Percentiles rank a stretch among this genome's conserved stretches.
phyloP scores from a whole-genome alignment of 345 rosid species.

The Moricandia moricandioides region DNA sequence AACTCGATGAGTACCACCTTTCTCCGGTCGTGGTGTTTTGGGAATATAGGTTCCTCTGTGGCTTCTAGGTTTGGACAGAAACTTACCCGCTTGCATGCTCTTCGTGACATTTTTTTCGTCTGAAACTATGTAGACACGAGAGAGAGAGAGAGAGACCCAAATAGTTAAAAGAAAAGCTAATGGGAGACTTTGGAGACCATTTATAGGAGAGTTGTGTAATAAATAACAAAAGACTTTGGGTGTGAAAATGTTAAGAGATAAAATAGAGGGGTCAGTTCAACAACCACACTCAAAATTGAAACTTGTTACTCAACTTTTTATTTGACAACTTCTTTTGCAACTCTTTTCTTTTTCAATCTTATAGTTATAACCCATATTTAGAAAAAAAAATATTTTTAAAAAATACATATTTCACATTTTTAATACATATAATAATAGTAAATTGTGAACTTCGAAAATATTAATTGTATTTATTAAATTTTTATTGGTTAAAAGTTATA shows the following conservation, averaged over 20 bases:
- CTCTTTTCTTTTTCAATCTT: neutral
- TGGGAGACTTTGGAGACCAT: conserved; percentile 38
- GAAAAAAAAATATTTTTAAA: no score
- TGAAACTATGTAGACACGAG: conserved; percentile 16
- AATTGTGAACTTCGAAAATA: no score
- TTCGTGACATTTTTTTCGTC: conserved; percentile 51
- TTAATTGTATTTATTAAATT: no score
- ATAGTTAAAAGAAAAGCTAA: conserved; percentile 12
- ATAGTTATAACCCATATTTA: no score
- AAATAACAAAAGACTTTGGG: conserved; percentile 7
- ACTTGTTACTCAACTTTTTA: neutral
- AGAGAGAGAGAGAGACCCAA: conserved; percentile 26
- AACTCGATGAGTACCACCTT: conserved; percentile 46
- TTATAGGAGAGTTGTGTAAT: conserved; percentile 32
- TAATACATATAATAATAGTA: no score
- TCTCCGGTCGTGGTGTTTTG: conserved; percentile 41
- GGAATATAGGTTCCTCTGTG: conserved; percentile 44
- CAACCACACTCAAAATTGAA: conserved; percentile 17
- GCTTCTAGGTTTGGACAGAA: conserved; percentile 56
- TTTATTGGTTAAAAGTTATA: no score
- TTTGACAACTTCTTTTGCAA: neutral
- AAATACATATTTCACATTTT: no score
- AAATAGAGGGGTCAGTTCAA: conserved; percentile 24
- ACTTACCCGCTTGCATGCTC: conserved; percentile 58
- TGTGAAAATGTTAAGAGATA: conserved; percentile 11